Evolutionary conservation across 23 red algal species (phyloP).

Genomic region (Gracilaria caudata): DNA sequence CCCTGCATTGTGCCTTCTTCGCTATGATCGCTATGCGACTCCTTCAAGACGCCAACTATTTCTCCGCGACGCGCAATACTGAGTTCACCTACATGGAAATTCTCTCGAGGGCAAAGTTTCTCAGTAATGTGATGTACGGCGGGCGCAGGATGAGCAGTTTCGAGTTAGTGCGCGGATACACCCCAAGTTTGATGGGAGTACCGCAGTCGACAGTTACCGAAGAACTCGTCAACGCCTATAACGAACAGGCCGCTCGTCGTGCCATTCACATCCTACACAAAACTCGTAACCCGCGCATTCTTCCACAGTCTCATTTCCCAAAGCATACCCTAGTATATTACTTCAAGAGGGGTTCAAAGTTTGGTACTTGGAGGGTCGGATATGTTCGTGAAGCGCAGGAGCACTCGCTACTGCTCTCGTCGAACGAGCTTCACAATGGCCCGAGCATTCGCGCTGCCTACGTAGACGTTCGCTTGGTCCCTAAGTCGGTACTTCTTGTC

Average conservation of each 20-base stretch:
- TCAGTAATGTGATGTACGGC: constrained; percentile 22
- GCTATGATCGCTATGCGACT: not conserved
- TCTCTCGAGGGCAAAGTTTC: constrained; percentile 30
- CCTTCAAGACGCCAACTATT: constrained; percentile 12
- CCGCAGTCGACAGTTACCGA: constrained; percentile 1
- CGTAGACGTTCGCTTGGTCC: constrained; percentile 34
- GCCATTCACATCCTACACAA: not conserved
- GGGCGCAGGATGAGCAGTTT: constrained; percentile 16
- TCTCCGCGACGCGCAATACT: not conserved
- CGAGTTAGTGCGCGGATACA: constrained; percentile 16
- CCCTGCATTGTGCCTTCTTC: too few relatives aligned
- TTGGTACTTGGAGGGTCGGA: not conserved
- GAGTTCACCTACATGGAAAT: constrained; percentile 9
- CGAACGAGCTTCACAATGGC: not conserved
- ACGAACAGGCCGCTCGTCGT: constrained; percentile 14
- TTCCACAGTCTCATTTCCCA: not conserved
- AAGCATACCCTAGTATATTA: not conserved
- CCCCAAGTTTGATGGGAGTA: constrained; percentile 5
- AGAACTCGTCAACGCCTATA: not conserved
- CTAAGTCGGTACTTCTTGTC: not conserved
- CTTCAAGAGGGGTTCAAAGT: not conserved
- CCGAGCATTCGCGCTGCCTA: constrained; percentile 24
- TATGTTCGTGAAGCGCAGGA: constrained; percentile 1
- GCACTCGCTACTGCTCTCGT: constrained; percentile 27
- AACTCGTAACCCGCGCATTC: not conserved